These are phyloP conservation scores for Geotrichum klebahnii DNA, from an alignment of 1,139 yeast species.

Conservation along the genomic window DNA sequence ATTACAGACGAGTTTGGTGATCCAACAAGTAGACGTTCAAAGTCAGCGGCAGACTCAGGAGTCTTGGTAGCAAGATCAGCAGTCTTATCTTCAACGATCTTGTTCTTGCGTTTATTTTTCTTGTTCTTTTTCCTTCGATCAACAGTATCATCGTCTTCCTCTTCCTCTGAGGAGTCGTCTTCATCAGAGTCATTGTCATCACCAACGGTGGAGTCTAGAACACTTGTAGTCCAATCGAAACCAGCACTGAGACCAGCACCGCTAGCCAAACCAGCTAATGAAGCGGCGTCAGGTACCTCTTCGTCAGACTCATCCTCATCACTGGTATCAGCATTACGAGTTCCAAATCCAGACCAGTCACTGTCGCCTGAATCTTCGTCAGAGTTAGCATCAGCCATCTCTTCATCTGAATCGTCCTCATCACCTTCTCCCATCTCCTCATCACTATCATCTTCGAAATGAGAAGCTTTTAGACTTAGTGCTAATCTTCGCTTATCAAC, in stretches of 20 bases:
- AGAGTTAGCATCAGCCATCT: constrained; percentile 35
- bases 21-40: constrained; percentile 85
- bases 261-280: constrained; percentile 25
- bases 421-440: constrained; percentile 41
- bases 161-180: constrained; percentile 52
- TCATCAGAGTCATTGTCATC: constrained; percentile 34
- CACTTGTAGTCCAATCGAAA: constrained; percentile 91
- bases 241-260: constrained; percentile 71
- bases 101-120: constrained; percentile 42
- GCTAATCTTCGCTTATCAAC: constrained; percentile 67
- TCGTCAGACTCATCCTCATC: constrained; percentile 33
- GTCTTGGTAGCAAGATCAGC: constrained; percentile 73
- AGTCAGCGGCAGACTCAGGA: constrained; percentile 87
- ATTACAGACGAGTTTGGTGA: constrained; percentile 88
- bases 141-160: constrained; percentile 40
- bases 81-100: constrained; percentile 69
- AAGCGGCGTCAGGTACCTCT: constrained; percentile 19
- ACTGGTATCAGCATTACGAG: constrained; percentile 32
- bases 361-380: constrained; percentile 36
- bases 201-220: constrained; percentile 71
- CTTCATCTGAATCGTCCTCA: constrained; percentile 36
- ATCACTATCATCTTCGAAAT: constrained; percentile 51
- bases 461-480: constrained; percentile 91
- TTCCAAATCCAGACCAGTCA: constrained; percentile 16
- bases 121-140: constrained; percentile 29